phyloP scores from a whole-genome alignment of 2,329 filamentous ascomycete species.

The Dryadomyces quercus-mongolicae region DNA sequence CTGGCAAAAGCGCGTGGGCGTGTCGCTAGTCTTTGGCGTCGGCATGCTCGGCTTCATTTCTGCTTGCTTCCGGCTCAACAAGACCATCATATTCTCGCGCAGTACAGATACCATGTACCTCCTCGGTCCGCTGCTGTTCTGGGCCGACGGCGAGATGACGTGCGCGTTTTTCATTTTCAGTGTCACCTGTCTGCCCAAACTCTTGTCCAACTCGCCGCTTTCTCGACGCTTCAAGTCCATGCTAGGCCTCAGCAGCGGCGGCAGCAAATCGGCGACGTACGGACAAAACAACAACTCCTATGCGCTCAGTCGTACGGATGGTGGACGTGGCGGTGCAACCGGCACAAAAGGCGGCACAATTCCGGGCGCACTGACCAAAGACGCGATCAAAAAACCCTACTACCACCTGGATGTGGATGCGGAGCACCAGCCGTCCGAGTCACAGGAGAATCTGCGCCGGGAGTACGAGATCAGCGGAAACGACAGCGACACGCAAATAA shows the following conservation, averaged over 20 bases:
- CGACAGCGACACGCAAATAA: not conserved
- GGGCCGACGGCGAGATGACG: constrained; percentile 31
- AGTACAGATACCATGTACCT: constrained; percentile 23
- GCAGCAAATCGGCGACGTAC: not conserved
- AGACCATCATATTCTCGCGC: not conserved
- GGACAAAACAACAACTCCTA: not conserved
- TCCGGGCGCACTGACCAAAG: not conserved
- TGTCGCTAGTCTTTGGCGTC: constrained; percentile 19
- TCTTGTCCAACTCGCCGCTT: not conserved
- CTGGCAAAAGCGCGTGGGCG: constrained; percentile 19
- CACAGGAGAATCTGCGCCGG: not conserved
- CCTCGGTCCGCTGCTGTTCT: constrained; percentile 28
- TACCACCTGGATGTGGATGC: not conserved
- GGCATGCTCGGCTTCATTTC: constrained; percentile 19
- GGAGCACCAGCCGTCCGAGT: not conserved
- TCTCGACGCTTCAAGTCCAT: not conserved
- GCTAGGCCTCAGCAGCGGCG: not conserved
- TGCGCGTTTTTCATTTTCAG: constrained; percentile 26
- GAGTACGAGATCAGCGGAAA: not conserved
- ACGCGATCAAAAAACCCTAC: not conserved
- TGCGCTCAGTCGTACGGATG: not conserved
- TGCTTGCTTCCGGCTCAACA: not conserved
- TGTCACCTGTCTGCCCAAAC: constrained; percentile 9
- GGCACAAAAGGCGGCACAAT: not conserved
- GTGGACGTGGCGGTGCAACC: not conserved